Conservation (phyloP, 495 filamentous ascomycete species). For the Penicillium malachiteum region DNA sequence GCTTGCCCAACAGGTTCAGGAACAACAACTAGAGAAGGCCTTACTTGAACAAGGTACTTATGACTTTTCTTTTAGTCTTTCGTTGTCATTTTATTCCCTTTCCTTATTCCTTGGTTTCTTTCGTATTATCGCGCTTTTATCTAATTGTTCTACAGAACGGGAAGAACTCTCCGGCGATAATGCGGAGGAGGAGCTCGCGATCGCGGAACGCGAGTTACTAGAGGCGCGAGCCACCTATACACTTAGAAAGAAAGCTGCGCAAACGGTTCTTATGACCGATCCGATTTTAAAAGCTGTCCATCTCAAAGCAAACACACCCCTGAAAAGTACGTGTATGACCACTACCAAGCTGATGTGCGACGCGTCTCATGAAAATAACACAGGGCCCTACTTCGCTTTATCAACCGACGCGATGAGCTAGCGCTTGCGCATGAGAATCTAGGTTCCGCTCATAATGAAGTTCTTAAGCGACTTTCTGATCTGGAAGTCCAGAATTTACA, state of each 20-base stretch:
- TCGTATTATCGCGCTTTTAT: background rate
- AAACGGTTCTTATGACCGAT: constrained; percentile 64
- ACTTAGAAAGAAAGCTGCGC: constrained; percentile 64
- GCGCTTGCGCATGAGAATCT: constrained; percentile 60
- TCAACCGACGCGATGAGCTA: constrained; percentile 66
- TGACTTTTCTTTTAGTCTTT: constrained; percentile 5
- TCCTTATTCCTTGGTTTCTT: constrained; percentile 6
- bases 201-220: constrained; percentile 62
- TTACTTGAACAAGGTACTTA: constrained; percentile 56
- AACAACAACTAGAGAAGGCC: constrained; percentile 67
- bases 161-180: constrained; percentile 40
- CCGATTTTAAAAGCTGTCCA: constrained; percentile 77
- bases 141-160: constrained; percentile 20
- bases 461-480: constrained; percentile 47
- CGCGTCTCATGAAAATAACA: constrained; percentile 9
- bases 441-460: constrained; percentile 47
- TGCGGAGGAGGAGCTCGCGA: constrained; percentile 49
- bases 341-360: background rate
- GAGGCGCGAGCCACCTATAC: constrained; percentile 67
- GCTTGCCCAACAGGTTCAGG: constrained; percentile 66
- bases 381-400: constrained; percentile 63
- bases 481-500: constrained; percentile 56
- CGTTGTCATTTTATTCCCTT: constrained; percentile 2
- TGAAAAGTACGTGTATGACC: constrained; percentile 56
- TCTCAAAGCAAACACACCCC: constrained; percentile 61